Percentiles rank a stretch among this genome's conserved stretches.
These are phyloP conservation scores for Phytophthora meadii DNA, from an alignment of 352 stramenopile species.

Conservation along the genomic window DNA sequence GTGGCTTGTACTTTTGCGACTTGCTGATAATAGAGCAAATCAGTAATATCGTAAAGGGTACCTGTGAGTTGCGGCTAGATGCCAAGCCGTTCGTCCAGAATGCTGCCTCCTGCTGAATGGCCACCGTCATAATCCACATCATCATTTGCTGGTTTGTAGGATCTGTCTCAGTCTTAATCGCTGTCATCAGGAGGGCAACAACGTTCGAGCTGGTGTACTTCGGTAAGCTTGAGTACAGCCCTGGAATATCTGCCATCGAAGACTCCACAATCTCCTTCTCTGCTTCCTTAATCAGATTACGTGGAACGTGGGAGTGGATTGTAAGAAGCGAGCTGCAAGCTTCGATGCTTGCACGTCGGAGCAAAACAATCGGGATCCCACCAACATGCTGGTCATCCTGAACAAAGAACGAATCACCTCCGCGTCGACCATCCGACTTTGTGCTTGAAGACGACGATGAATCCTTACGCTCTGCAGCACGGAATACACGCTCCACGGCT, in stretches of 20 bases:
- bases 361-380: constrained; percentile 74
- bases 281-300: constrained; percentile 81
- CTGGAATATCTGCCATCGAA: constrained; percentile 70
- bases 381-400: constrained; percentile 75
- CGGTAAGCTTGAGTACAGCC: constrained; percentile 80
- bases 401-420: constrained; percentile 54
- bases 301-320: constrained; percentile 80
- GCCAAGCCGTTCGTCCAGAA: constrained; percentile 83
- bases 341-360: constrained; percentile 80
- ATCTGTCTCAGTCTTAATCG: constrained; percentile 82
- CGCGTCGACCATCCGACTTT: constrained; percentile 50
- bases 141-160: constrained; percentile 91
- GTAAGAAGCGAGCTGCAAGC: constrained; percentile 85
- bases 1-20: constrained; percentile 80
- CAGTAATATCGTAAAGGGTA: constrained; percentile 84
- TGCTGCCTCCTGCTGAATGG: constrained; percentile 87
- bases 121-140: constrained; percentile 87
- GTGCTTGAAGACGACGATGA: constrained; percentile 33
- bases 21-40: constrained; percentile 89
- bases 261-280: constrained; percentile 71
- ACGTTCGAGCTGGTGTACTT: constrained; percentile 90
- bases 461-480: constrained; percentile 49
- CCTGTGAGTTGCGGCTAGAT: constrained; percentile 86
- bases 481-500: constrained; percentile 78
- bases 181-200: constrained; percentile 82